Conservation (phyloP, 2,329 filamentous ascomycete species). For the Sporothrix sp. region DNA sequence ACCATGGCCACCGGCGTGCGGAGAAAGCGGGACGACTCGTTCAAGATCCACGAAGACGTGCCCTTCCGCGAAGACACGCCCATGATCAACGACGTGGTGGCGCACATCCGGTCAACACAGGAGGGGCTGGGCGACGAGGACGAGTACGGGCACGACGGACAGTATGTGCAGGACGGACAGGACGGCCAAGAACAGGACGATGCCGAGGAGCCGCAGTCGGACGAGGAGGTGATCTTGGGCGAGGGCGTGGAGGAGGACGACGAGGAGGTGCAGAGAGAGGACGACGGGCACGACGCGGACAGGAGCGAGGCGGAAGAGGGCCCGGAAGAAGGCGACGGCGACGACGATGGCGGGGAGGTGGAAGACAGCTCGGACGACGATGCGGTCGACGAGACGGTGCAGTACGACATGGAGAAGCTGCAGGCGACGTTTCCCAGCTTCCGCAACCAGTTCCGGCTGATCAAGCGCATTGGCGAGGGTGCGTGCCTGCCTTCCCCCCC, state of each 20-base stretch:
- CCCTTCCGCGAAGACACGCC: slow-evolving; percentile 40
- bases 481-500: slow-evolving; percentile 16
- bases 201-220: slow-evolving; percentile 19
- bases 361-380: slow-evolving; percentile 50
- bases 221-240: slow-evolving; percentile 5
- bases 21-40: slow-evolving; percentile 29
- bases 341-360: slow-evolving; percentile 33
- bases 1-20: slow-evolving; percentile 18
- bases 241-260: slow-evolving; percentile 21
- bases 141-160: slow-evolving; percentile 23
- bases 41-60: slow-evolving; percentile 42
- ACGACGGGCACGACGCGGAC: slow-evolving; percentile 37
- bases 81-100: slow-evolving; percentile 37
- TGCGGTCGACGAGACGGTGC: slow-evolving; percentile 56
- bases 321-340: slow-evolving; percentile 25
- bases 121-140: slow-evolving; percentile 23
- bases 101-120: slow-evolving; percentile 14
- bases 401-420: slow-evolving; percentile 79
- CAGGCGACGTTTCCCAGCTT: slow-evolving; percentile 77
- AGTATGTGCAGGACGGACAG: slow-evolving; percentile 22
- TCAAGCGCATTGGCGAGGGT: slow-evolving; percentile 97
- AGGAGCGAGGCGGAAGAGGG: slow-evolving; percentile 25
- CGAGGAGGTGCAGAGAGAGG: slow-evolving; percentile 23
- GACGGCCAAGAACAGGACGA: slow-evolving; percentile 22
- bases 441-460: slow-evolving; percentile 72